These are phyloP conservation scores for Xylaria sp. DNA, from an alignment of 2,329 filamentous ascomycete genomes.

Conservation along the genomic window DNA sequence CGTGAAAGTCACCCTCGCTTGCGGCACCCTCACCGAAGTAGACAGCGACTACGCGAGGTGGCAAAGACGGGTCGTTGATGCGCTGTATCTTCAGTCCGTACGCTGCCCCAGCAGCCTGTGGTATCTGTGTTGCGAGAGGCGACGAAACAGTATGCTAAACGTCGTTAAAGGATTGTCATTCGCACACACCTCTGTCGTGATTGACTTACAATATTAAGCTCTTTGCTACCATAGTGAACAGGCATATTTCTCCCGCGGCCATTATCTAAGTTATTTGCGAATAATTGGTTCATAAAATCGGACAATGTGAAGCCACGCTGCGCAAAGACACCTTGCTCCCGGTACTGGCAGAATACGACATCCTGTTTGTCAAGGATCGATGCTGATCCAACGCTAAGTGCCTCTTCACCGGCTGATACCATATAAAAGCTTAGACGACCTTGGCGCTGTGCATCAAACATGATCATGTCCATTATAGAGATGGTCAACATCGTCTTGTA, in stretches of 20 bases:
- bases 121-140: conserved; percentile 87
- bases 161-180: conserved; percentile 33
- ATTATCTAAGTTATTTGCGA: conserved; percentile 83
- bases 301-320: conserved; percentile 87
- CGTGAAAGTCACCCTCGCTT: conserved; percentile 92
- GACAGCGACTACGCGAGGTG: conserved; percentile 77
- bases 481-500: conserved; percentile 75
- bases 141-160: conserved; percentile 84
- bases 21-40: conserved; percentile 94
- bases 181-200: neutral
- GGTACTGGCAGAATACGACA: conserved; percentile 93
- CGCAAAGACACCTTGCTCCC: conserved; percentile 90
- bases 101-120: conserved; percentile 86
- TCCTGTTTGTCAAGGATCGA: conserved; percentile 86
- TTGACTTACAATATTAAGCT: conserved; percentile 79
- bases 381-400: conserved; percentile 88
- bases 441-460: conserved; percentile 97
- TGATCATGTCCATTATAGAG: conserved; percentile 93
- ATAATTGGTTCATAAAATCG: conserved; percentile 96
- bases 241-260: conserved; percentile 95
- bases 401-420: conserved; percentile 95
- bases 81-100: conserved; percentile 88
- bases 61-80: conserved; percentile 74
- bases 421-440: conserved; percentile 97
- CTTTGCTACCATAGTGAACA: conserved; percentile 89